Conservation (phyloP, 2,329 filamentous ascomycete genomes). For the Escovopsis sp. region DNA sequence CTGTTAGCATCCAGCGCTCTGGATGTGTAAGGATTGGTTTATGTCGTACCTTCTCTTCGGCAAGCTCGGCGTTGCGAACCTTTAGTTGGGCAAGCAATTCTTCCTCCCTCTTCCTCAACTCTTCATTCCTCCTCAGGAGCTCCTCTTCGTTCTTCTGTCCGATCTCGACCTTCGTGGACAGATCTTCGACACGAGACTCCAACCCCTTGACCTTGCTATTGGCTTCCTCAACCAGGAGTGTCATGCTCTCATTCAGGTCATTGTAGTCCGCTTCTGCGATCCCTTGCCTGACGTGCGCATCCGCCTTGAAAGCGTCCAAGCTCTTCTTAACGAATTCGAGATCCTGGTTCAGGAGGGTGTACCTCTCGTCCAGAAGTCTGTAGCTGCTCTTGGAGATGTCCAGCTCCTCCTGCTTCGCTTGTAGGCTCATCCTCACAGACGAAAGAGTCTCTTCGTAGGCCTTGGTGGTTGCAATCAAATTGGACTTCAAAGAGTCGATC, state of each 20-base stretch:
- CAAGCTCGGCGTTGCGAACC: constrained; percentile 50
- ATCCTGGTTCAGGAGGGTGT: constrained; percentile 22
- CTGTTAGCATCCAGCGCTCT: neutral
- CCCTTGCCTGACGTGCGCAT: constrained; percentile 37
- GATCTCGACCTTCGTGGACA: constrained; percentile 27
- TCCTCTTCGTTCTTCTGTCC: constrained; percentile 14
- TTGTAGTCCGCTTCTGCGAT: constrained; percentile 45
- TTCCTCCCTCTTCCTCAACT: constrained; percentile 34
- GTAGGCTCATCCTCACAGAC: constrained; percentile 17
- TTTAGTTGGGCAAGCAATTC: constrained; percentile 41
- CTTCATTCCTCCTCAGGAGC: constrained; percentile 31
- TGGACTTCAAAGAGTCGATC: constrained; percentile 34
- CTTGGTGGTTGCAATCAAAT: constrained; percentile 34
- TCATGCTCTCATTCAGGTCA: constrained; percentile 49
- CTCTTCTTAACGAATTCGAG: constrained; percentile 36
- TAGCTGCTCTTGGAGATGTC: constrained; percentile 21
- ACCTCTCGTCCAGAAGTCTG: constrained; percentile 20
- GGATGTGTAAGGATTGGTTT: neutral
- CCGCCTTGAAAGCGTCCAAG: constrained; percentile 35
- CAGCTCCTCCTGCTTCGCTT: constrained; percentile 22
- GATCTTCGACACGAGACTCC: constrained; percentile 33
- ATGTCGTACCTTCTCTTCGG: constrained; percentile 39
- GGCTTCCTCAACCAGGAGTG: constrained; percentile 43
- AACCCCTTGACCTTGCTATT: constrained; percentile 37
- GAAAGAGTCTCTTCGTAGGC: constrained; percentile 30